Conservation (phyloP, 2,329 filamentous ascomycete species). For the Ascochyta viciae-villosae region DNA sequence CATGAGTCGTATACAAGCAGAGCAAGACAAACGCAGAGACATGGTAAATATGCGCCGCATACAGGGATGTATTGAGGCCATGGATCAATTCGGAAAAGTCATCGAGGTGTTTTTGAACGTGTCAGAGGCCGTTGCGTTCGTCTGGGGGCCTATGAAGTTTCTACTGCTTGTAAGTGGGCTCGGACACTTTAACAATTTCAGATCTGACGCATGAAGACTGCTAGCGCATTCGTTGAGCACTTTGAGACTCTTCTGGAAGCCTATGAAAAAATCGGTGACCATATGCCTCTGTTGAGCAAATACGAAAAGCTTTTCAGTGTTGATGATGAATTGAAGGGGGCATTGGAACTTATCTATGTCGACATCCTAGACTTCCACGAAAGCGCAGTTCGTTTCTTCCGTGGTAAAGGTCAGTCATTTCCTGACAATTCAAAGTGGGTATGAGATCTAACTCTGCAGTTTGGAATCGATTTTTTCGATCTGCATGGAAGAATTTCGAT, state of each 20-base stretch:
- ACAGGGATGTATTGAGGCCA: conserved; percentile 38
- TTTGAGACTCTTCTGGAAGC: conserved; percentile 50
- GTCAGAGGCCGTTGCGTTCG: conserved; percentile 41
- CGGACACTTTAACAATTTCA: neutral
- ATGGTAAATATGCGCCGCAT: conserved; percentile 29
- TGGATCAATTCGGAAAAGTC: conserved; percentile 49
- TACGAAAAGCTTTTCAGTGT: conserved; percentile 42
- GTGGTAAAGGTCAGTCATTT: conserved; percentile 23
- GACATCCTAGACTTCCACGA: conserved; percentile 52
- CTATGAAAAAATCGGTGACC: conserved; percentile 50
- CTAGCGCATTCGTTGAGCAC: conserved; percentile 40
- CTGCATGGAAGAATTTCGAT: conserved; percentile 38
- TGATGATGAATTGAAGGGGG: conserved; percentile 37
- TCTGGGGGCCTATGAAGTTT: conserved; percentile 50
- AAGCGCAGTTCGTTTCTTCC: conserved; percentile 40
- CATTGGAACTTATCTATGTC: conserved; percentile 46
- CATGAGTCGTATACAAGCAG: conserved; percentile 20
- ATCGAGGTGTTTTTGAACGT: conserved; percentile 48
- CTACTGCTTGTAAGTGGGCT: conserved; percentile 36
- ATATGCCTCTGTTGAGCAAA: conserved; percentile 45
- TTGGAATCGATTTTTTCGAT: conserved; percentile 30
- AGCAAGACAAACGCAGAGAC: conserved; percentile 23
- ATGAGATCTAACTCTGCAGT: conserved; percentile 8
- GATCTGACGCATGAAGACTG: conserved; percentile 24
- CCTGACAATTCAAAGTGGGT: conserved; percentile 6